These are phyloP conservation scores for Zostera marina DNA, from an alignment of 116 monocot genomes.

Conservation along the genomic window DNA sequence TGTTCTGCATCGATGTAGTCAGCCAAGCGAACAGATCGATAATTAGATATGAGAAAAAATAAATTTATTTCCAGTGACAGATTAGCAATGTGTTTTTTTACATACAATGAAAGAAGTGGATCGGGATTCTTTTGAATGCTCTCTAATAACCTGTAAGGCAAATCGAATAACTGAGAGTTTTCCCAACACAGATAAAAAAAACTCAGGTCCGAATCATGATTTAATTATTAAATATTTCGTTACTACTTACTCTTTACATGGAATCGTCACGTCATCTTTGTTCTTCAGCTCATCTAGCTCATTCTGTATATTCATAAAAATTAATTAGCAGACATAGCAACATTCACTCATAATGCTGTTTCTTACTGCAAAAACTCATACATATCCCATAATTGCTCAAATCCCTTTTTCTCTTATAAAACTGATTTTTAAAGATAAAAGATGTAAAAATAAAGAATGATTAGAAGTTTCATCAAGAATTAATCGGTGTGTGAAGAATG, in stretches of 20 bases:
- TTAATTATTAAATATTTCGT: neutral
- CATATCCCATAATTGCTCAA: no score
- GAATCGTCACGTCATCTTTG: slow-evolving; percentile 25
- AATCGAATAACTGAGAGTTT: slow-evolving; percentile 5
- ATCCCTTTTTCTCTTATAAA: no score
- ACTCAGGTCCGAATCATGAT: neutral
- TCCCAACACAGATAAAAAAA: no score
- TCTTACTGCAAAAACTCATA: no score
- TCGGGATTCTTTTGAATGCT: slow-evolving; percentile 47
- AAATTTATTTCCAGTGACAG: neutral
- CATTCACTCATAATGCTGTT: no score
- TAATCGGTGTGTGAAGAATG: no score
- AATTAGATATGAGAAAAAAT: neutral
- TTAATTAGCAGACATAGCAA: no score
- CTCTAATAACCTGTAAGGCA: slow-evolving; percentile 38
- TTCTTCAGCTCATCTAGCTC: slow-evolving; percentile 37
- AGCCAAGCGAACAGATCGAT: no score
- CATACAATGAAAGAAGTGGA: slow-evolving; percentile 68
- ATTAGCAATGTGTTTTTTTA: neutral
- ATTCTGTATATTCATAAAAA: slow-evolving; percentile 16
- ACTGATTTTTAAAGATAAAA: no score
- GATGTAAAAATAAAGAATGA: no score
- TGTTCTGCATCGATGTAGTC: slow-evolving; percentile 12
- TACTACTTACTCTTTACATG: slow-evolving; percentile 24
- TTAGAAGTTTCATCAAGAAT: no score